phyloP scores from a whole-genome alignment of 192 early-diverging fungal species.

The Spizellomyces punctatus region DNA sequence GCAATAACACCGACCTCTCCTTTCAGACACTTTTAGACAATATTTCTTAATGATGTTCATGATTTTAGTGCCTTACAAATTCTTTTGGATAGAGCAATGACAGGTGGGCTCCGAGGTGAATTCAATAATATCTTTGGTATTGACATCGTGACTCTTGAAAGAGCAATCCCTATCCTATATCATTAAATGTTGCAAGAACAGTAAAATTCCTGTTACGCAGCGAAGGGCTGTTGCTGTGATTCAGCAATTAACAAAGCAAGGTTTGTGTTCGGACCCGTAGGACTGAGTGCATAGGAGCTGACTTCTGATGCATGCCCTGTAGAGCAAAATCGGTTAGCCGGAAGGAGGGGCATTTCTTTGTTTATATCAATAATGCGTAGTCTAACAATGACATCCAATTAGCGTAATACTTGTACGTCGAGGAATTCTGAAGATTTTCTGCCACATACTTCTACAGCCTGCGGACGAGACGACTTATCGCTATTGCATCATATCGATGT shows the following conservation, averaged over 20 bases:
- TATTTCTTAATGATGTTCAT: not conserved
- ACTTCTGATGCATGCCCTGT: too few relatives aligned
- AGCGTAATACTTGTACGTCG: constrained; percentile 47
- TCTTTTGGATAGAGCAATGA: constrained; percentile 73
- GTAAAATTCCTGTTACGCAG: constrained; percentile 42
- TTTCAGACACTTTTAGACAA: not conserved
- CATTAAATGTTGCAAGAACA: constrained; percentile 52
- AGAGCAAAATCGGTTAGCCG: too few relatives aligned
- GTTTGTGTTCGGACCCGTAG: constrained; percentile 41
- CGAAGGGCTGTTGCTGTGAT: constrained; percentile 65
- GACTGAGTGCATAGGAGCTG: too few relatives aligned
- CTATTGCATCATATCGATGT: constrained; percentile 70
- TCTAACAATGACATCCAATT: too few relatives aligned
- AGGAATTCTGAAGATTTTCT: constrained; percentile 65
- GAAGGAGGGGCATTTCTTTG: too few relatives aligned
- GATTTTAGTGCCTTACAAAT: constrained; percentile 67
- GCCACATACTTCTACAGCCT: constrained; percentile 50
- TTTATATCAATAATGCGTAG: too few relatives aligned
- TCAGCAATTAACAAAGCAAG: constrained; percentile 67
- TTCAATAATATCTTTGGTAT: not conserved
- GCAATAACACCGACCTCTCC: not conserved
- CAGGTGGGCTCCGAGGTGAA: constrained; percentile 43
- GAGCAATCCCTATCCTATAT: constrained; percentile 59
- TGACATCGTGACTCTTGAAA: constrained; percentile 18
- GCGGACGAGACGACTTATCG: constrained; percentile 61